phyloP scores from a whole-genome alignment of 148 eudicot genomes.

The Fagopyrum esculentum region DNA sequence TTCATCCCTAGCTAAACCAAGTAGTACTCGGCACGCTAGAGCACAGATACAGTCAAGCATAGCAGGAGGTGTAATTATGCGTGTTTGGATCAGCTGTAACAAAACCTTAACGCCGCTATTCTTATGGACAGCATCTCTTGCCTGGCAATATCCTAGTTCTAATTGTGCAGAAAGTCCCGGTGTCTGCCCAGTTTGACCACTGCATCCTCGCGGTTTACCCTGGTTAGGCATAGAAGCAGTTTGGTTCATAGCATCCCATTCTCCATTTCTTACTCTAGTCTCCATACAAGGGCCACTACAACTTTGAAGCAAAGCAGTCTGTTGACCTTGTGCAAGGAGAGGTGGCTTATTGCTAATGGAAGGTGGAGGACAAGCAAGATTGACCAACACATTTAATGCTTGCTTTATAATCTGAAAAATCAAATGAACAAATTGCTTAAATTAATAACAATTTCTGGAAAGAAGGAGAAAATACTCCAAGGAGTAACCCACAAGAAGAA shows the following conservation, averaged over 20 bases:
- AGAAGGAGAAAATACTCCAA: neutral
- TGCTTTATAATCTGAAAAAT: conserved; percentile 71
- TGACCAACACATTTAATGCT: conserved; percentile 76
- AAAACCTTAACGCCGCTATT: conserved; percentile 93
- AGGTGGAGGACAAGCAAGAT: conserved; percentile 97
- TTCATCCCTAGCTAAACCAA: conserved; percentile 96
- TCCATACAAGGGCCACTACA: conserved; percentile 45
- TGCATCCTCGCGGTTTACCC: conserved; percentile 51
- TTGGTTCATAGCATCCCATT: conserved; percentile 37
- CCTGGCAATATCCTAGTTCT: conserved; percentile 91
- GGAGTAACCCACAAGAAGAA: neutral
- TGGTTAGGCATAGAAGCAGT: conserved; percentile 32
- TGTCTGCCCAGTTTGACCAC: conserved; percentile 44
- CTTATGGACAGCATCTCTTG: conserved; percentile 91
- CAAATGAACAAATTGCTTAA: neutral
- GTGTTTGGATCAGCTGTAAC: conserved; percentile 86
- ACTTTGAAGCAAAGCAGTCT: conserved; percentile 42
- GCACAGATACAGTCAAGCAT: conserved; percentile 91
- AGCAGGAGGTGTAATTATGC: conserved; percentile 67
- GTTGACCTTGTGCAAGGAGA: conserved; percentile 47
- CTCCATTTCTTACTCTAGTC: conserved; percentile 47
- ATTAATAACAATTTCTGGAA: neutral
- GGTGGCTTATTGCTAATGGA: conserved; percentile 86
- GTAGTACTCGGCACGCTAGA: conserved; percentile 89
- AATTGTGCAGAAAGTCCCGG: conserved; percentile 87